phyloP scores from a whole-genome alignment of 257 asterid species.

The Agastache rugosa region DNA sequence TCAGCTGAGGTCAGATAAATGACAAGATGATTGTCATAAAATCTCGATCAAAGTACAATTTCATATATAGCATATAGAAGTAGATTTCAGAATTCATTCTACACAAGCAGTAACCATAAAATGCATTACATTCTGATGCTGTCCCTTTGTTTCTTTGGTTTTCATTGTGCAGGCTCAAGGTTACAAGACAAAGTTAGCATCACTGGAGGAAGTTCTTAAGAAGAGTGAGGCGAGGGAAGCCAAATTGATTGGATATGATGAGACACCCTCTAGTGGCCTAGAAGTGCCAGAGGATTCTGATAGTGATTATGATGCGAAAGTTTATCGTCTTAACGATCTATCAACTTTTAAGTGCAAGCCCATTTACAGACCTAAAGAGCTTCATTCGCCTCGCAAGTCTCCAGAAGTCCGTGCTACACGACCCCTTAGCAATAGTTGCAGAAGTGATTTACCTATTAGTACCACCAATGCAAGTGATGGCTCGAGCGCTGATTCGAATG shows the following conservation, averaged over 20 bases:
- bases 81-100: neutral
- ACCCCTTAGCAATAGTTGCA: constrained; percentile 36
- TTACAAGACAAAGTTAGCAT: constrained; percentile 56
- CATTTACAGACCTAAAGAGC: constrained; percentile 35
- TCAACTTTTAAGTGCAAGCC: constrained; percentile 35
- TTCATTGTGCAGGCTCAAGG: constrained; percentile 69
- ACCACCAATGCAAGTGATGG: constrained; percentile 26
- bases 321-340: constrained; percentile 41
- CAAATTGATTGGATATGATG: constrained; percentile 82
- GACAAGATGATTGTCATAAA: neutral
- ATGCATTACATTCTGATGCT: constrained; percentile 6
- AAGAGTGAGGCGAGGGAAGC: constrained; percentile 56
- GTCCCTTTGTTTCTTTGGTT: constrained; percentile 30
- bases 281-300: constrained; percentile 46
- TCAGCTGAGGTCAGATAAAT: constrained; percentile 1
- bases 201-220: constrained; percentile 70
- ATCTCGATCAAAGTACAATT: constrained; percentile 2
- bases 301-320: constrained; percentile 41
- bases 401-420: constrained; percentile 39
- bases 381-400: constrained; percentile 33
- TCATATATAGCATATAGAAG: constrained; percentile 13
- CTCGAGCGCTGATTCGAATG: constrained; percentile 36
- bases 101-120: neutral
- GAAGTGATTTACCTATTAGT: constrained; percentile 32
- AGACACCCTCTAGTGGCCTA: constrained; percentile 43